Base-by-base conservation (phyloP, 2,329 filamentous ascomycete species). In the Diaporthe eres region DNA sequence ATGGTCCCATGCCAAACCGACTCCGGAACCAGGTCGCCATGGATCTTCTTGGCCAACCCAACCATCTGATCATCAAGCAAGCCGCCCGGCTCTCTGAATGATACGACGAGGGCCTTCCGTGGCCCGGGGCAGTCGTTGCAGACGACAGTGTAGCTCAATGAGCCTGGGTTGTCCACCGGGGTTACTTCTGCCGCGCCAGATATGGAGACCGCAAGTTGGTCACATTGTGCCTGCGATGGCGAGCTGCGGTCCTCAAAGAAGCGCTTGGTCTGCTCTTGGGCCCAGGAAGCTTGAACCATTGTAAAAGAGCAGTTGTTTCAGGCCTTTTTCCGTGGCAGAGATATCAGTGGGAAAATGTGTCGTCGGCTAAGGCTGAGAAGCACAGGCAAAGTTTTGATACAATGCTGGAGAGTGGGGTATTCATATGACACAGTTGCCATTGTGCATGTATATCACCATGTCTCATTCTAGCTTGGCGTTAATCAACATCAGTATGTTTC, bases 111-210 rank as follows among this genome's bases (percentile, higher is more conserved):
- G n/a, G 77, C 67, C 53, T 25, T 25, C 1, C 34, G 67, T 74
- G 61, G 77, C 57, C 58, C 72, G n/a, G 53, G 68, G 34, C 78
- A 53, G 53, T 78, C 53, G 63, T 47, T 78, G 71, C 79, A 80
- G 55, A 82, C 39, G 61, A 82, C 79, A 9, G 80, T 82, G 76
- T 81, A 81, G 78, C 81, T 82, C 77, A 80, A 78, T 22, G 79
- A 81, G 39, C 81, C 81, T 57, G 78, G 81, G 71, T 74, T 80
- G 42, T 81, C 79, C 0, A 82, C 79, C 2, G 75, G 77, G 60
- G 74, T 74, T 6, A 80, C 74, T 4, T 22, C 73, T n/a, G 75
- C 78, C 12, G 79, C 78, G 67, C 78, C 75, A 67, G 77, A 80
- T 60, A 80, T 22, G 67, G 74, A 70, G 34, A 42, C 53, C 9